Conservation (phyloP, 176 grass and related monocot species). For the Musa schizocarpa region DNA sequence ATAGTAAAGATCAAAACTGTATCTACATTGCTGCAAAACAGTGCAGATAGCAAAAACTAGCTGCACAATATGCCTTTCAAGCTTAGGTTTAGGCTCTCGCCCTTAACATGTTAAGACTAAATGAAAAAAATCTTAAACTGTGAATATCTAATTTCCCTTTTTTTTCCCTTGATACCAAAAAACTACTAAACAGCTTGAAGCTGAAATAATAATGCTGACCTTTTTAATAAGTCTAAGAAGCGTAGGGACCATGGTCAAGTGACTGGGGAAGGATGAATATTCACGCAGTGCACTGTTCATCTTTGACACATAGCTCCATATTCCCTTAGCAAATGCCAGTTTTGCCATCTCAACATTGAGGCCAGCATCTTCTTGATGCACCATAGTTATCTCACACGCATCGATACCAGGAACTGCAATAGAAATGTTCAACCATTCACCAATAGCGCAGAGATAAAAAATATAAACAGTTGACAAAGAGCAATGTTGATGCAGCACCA, state of each 20-base stretch:
- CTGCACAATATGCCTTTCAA: neutral
- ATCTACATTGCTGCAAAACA: no score
- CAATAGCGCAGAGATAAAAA: neutral
- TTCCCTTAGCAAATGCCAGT: conserved; percentile 88
- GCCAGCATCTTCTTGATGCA: conserved; percentile 85
- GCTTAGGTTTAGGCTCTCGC: neutral
- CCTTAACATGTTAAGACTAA: neutral
- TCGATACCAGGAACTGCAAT: conserved; percentile 66
- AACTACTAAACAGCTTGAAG: neutral
- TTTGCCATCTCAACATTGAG: conserved; percentile 96
- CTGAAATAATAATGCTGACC: conserved; percentile 28
- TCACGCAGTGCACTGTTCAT: conserved; percentile 76
- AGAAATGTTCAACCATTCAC: conserved; percentile 18
- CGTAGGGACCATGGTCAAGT: conserved; percentile 38
- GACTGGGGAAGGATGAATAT: conserved; percentile 35
- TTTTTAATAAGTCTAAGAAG: conserved; percentile 72
- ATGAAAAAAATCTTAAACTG: neutral
- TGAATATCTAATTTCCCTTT: neutral
- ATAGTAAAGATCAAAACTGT: neutral
- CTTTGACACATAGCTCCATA: conserved; percentile 94
- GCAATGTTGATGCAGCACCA: neutral
- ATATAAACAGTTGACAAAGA: neutral
- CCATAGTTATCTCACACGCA: conserved; percentile 72
- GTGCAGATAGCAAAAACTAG: neutral
- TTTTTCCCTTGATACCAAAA: neutral